These are phyloP conservation scores for Thyridium curvatum DNA, from an alignment of 2,329 filamentous ascomycete genomes.

Conservation along the genomic window DNA sequence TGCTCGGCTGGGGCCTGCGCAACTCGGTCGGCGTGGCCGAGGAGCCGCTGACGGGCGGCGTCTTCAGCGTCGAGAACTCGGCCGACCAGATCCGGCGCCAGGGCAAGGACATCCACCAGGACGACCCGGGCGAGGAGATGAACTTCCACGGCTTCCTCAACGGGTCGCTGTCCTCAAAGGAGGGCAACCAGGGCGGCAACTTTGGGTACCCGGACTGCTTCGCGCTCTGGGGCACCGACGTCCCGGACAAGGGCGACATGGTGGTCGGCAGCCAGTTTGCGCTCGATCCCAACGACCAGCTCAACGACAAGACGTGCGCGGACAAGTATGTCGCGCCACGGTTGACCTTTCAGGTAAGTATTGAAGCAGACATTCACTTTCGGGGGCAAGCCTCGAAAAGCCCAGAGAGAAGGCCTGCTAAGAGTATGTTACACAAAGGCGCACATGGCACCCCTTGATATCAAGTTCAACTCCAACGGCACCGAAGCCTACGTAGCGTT, in stretches of 20 bases:
- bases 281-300: constrained; percentile 19
- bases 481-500: constrained; percentile 61
- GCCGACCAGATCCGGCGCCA: constrained; percentile 40
- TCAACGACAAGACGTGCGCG: constrained; percentile 39
- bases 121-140: constrained; percentile 67
- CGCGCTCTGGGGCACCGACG: constrained; percentile 53
- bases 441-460: constrained; percentile 66
- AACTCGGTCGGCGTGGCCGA: constrained; percentile 65
- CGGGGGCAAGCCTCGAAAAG: no score
- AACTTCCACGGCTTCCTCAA: constrained; percentile 62
- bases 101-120: constrained; percentile 51
- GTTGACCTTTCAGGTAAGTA: constrained; percentile 43
- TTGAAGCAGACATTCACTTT: no score
- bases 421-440: constrained; percentile 37
- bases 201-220: constrained; percentile 69
- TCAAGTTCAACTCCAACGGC: constrained; percentile 56
- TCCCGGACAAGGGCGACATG: constrained; percentile 34
- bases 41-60: constrained; percentile 10
- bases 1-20: constrained; percentile 59
- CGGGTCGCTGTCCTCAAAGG: constrained; percentile 21
- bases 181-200: constrained; percentile 38
- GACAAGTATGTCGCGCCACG: constrained; percentile 39
- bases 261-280: constrained; percentile 45
- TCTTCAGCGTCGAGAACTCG: constrained; percentile 13
- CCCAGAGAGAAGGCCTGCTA: no score